Evolutionary conservation across 257 asterid genomes (phyloP), one percentile per base, ranked within the genome.

Genomic region (Scutellaria barbata): DNA sequence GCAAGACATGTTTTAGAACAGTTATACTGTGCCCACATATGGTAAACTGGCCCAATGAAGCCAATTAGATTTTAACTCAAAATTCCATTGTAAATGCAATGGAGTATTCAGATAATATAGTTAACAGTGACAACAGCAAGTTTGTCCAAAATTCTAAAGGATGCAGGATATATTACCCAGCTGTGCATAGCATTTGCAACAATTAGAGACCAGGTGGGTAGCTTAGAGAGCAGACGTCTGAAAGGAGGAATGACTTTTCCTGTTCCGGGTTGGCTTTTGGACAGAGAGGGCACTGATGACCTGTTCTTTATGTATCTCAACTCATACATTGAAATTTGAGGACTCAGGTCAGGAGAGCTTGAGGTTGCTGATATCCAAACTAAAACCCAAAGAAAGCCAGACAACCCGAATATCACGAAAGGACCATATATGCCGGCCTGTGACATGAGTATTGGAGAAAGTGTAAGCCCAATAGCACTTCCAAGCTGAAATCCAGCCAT

Each of bases 401-500:
- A 94, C 68, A 86, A 75, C 33, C 98, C 99, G 51, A 94, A 94
- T 80, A 94, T 91, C 67, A 89, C 96, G 83, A 94, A 94, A 35
- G 99, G 99, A 55, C 99, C 98, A 81, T 73, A 91, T 20, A 94
- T 48, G 58, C 99, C 99, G 35, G 89, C 98, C 73, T 88, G 94
- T 63, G 95, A 85, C 96, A 94, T 89, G 68, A 94, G 95, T 55
- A 94, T 89, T 54, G 99, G 99, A 78, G 99, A 88, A 68, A 94
- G 96, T 25, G 92, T 87, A 66, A 94, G 96, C 74, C 97, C 98
- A 71, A 94, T 86, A 59, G 99, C 98, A 85, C 98, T 94, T 79
- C 99, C 99, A 75, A 94, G 95, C 85, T 91, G 97, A 76, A 94
- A 94, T 47, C 99, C 99, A 67, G 97, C 99, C 99, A 94, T 94